Evolutionary conservation across 2,329 filamentous ascomycete genomes (phyloP).

Genomic region (Fusarium gaditjirri): DNA sequence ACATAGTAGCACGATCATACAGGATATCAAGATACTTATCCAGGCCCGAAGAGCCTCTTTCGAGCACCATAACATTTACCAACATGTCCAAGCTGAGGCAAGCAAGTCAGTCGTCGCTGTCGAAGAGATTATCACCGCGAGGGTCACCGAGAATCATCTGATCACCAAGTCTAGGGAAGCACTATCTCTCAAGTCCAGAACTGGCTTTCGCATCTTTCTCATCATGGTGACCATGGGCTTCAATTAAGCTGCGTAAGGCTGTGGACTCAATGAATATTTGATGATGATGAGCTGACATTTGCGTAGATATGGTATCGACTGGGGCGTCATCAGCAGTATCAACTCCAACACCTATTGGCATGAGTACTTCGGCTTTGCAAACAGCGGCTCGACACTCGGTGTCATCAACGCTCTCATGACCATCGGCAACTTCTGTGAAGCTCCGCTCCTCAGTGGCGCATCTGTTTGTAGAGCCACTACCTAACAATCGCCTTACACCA

Average conservation of each 20-base stretch:
- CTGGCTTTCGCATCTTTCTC: slow-evolving; percentile 34
- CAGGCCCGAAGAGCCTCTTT: slow-evolving; percentile 5
- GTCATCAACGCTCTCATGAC: slow-evolving; percentile 42
- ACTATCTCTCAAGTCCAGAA: slow-evolving; percentile 25
- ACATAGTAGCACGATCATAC: neutral
- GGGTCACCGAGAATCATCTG: slow-evolving; percentile 38
- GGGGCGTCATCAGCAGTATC: slow-evolving; percentile 41
- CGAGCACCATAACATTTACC: slow-evolving; percentile 20
- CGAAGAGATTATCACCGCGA: slow-evolving; percentile 34
- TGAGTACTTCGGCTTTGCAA: slow-evolving; percentile 36
- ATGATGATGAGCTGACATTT: neutral
- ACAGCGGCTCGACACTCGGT: slow-evolving; percentile 31
- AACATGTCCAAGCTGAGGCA: slow-evolving; percentile 35
- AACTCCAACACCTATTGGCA: slow-evolving; percentile 39
- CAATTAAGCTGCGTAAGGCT: slow-evolving; percentile 22
- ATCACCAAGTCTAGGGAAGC: slow-evolving; percentile 33
- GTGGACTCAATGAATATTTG: neutral
- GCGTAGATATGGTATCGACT: slow-evolving; percentile 37
- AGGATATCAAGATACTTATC: neutral
- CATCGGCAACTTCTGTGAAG: slow-evolving; percentile 39
- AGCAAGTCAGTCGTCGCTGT: slow-evolving; percentile 35
- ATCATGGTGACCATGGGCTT: slow-evolving; percentile 31
- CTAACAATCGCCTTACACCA: too few species aligned
- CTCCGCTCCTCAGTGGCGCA: slow-evolving; percentile 25
- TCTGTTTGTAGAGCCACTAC: too few species aligned